Percentiles rank a stretch among this genome's conserved stretches.
phyloP scores from a whole-genome alignment of 1,139 yeast genomes.

The Tardiomyces depauwii region DNA sequence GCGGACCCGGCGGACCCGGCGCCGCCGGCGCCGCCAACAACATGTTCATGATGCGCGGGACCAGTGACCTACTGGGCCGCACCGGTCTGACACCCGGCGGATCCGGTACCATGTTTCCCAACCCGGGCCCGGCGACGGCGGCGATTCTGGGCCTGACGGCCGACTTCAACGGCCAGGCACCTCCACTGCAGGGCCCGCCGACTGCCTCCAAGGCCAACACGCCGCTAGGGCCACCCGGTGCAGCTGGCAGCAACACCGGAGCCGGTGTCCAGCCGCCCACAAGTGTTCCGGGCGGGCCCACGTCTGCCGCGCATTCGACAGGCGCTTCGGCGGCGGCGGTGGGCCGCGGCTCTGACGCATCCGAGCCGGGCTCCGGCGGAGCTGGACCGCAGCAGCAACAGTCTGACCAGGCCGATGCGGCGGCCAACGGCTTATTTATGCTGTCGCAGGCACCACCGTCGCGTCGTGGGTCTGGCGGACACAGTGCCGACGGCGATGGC shows the following conservation, averaged over 20 bases:
- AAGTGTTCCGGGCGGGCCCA: neutral
- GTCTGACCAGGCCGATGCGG: slow-evolving; percentile 7
- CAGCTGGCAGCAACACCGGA: neutral
- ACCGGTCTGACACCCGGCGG: slow-evolving; percentile 28
- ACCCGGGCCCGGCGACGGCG: slow-evolving; percentile 29
- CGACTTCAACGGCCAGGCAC: neutral
- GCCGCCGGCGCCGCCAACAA: neutral
- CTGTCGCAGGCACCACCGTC: slow-evolving; percentile 14
- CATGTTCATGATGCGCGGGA: neutral
- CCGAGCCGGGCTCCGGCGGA: too few relatives aligned
- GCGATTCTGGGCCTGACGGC: slow-evolving; percentile 19
- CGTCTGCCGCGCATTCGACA: too few relatives aligned
- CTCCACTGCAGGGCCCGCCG: neutral
- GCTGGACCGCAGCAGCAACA: neutral
- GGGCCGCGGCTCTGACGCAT: too few relatives aligned
- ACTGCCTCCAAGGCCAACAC: slow-evolving; percentile 3
- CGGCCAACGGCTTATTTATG: slow-evolving; percentile 24
- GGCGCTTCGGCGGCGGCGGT: too few relatives aligned
- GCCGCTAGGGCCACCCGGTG: slow-evolving; percentile 2
- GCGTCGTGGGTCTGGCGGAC: neutral
- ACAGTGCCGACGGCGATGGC: neutral
- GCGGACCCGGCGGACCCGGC: slow-evolving; percentile 3
- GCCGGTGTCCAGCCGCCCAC: neutral
- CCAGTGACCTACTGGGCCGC: neutral
- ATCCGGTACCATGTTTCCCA: slow-evolving; percentile 24